These are phyloP conservation scores for Leavenworthia alabamica DNA, from an alignment of 345 rosid species.

Conservation along the genomic window DNA sequence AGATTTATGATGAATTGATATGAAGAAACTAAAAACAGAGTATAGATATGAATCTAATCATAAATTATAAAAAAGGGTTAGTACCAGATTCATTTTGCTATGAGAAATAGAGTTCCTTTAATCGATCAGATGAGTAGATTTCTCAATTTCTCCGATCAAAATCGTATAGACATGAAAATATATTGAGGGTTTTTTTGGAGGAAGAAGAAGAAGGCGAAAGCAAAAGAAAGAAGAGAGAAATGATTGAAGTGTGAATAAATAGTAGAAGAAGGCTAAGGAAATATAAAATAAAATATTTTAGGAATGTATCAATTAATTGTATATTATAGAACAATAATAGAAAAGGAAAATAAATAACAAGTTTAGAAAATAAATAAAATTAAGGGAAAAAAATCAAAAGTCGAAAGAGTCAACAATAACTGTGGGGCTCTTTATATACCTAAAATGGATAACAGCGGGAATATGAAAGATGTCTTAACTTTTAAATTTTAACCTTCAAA, in stretches of 20 bases:
- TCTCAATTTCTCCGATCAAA: neutral
- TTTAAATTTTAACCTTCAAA: neutral
- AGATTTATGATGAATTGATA: conserved; percentile 10
- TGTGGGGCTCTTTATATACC: conserved; percentile 27
- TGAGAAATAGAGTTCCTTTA: conserved; percentile 6
- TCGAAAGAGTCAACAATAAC: conserved; percentile 29
- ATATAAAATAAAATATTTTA: neutral
- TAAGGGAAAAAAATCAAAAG: conserved; percentile 28
- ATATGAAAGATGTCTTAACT: conserved; percentile 15
- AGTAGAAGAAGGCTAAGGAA: conserved; percentile 15
- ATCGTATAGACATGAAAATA: neutral
- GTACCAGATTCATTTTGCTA: conserved; percentile 31
- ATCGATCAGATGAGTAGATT: conserved; percentile 6
- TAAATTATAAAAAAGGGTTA: neutral
- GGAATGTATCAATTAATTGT: conserved; percentile 26
- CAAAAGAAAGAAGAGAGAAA: conserved; percentile 16
- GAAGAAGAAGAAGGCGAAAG: conserved; percentile 20
- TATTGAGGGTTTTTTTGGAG: conserved; percentile 17
- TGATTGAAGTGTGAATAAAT: conserved; percentile 24
- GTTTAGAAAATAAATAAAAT: neutral
- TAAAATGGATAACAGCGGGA: conserved; percentile 17
- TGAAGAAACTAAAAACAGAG: conserved; percentile 16
- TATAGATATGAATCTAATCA: neutral
- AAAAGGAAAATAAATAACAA: conserved; percentile 3
- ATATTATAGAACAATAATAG: conserved; percentile 4